These are phyloP conservation scores for Sclerotinia borealis DNA, from an alignment of 2,329 filamentous ascomycete species.

Conservation along the genomic window DNA sequence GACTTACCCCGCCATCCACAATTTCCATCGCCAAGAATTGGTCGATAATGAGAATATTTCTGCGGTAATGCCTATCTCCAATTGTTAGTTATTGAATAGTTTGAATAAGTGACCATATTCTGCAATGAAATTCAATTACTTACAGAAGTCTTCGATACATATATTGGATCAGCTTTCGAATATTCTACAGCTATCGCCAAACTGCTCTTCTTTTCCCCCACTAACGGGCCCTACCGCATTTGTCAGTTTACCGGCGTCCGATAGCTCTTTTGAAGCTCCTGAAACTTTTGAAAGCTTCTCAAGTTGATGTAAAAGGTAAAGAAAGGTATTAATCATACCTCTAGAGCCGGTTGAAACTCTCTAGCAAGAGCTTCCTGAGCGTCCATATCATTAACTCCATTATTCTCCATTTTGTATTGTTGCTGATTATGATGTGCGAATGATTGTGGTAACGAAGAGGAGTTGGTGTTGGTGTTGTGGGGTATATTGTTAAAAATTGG, in stretches of 20 bases:
- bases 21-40: slow-evolving; percentile 86
- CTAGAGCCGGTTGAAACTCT: slow-evolving; percentile 51
- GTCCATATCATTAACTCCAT: slow-evolving; percentile 24
- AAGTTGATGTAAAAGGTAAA: not conserved
- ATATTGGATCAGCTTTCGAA: slow-evolving; percentile 77
- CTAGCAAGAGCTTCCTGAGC: slow-evolving; percentile 56
- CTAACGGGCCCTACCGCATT: slow-evolving; percentile 64
- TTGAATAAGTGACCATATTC: slow-evolving; percentile 1
- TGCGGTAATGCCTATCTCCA: slow-evolving; percentile 62
- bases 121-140: slow-evolving; percentile 36
- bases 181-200: slow-evolving; percentile 77
- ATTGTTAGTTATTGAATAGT: slow-evolving; percentile 8
- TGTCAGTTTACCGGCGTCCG: slow-evolving; percentile 33
- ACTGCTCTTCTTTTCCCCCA: slow-evolving; percentile 73
- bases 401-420: slow-evolving; percentile 24
- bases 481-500: slow-evolving; percentile 6
- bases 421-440: slow-evolving; percentile 13
- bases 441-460: slow-evolving; percentile 10
- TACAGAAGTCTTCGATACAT: slow-evolving; percentile 82
- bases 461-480: slow-evolving; percentile 16
- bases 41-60: slow-evolving; percentile 82
- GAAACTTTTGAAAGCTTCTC: too few relatives aligned
- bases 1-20: slow-evolving; percentile 94
- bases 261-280: not conserved
- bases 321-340: slow-evolving; percentile 39